phyloP scores from a whole-genome alignment of 1,284 basidiomycete species.

The Ceratobasidium sp. region DNA sequence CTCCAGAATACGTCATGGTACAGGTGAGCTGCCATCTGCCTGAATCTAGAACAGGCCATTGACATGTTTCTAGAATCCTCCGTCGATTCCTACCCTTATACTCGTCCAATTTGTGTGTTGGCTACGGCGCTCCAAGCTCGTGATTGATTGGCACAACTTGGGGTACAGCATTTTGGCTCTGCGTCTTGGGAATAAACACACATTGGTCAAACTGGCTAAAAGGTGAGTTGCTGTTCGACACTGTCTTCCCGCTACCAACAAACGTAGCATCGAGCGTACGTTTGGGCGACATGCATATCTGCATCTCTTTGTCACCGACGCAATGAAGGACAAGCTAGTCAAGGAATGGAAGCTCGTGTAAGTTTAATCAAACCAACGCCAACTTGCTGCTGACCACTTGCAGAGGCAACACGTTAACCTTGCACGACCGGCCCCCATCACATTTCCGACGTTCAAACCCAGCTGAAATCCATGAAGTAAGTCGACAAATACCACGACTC shows the following conservation, averaged over 20 bases:
- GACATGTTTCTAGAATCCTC: conserved; percentile 81
- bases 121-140: conserved; percentile 81
- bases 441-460: conserved; percentile 79
- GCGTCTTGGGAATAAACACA: conserved; percentile 75
- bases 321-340: conserved; percentile 81
- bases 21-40: conserved; percentile 68
- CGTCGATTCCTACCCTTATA: conserved; percentile 92
- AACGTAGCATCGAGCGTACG: conserved; percentile 77
- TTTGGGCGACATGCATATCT: conserved; percentile 87
- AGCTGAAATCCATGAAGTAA: conserved; percentile 79
- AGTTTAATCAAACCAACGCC: conserved; percentile 54
- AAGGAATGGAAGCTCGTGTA: conserved; percentile 83
- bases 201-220: conserved; percentile 80
- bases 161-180: conserved; percentile 94
- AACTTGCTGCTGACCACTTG: conserved; percentile 6
- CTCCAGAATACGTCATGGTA: conserved; percentile 89
- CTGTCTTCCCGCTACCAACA: neutral
- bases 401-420: conserved; percentile 81
- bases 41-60: conserved; percentile 6
- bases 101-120: conserved; percentile 81
- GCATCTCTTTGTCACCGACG: conserved; percentile 94
- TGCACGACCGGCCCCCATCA: conserved; percentile 89
- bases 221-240: conserved; percentile 62
- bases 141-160: conserved; percentile 99
- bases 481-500: conserved; percentile 46